Evolutionary conservation across 1,139 yeast species (phyloP), one percentile per base, ranked within the genome.

Genomic region (Hyphopichia pseudoburtonii): DNA sequence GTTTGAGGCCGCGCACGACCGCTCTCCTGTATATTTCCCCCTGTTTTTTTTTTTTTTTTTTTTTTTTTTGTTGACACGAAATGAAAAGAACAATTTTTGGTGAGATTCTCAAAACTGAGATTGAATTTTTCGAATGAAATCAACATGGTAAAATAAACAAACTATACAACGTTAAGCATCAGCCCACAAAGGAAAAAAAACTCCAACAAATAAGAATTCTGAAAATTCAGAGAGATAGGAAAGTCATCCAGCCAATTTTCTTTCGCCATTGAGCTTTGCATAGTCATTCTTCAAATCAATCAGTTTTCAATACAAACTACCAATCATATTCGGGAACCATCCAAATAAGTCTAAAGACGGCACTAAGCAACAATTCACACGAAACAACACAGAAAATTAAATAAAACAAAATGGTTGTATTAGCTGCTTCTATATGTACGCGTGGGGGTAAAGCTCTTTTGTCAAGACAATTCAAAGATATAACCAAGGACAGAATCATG

Each of bases 361-460:
- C 23, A 7, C 8, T 23, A 29, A 16, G 21, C 14, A 17, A n/a
- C n/a, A 26, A 26, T 26, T 26, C 17, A 14, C 12, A 26, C 6
- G 12, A 5, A 34, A 23, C 14, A 16, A 28, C 22, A 25, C n/a
- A 16, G 17, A 16, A n/a, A 18, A 7, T 21, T 7, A 21, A 21
- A 7, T 21, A 7, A 3, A 27, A 19, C 21, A 46, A 16, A 33
- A 63, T 64, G 69, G 67, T 60, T 50, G 74, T 92, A 38, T 76
- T 92, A 60, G 96, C 98, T 39, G 97, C 97, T 40, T 86, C 97
- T 35, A 86, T 92, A 52, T 88, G 97, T 62, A 86, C 97, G 35
- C 86, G 94, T 53, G 87, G 94, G 42, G 99, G 99, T 42, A 92
- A 89, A 56, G 90, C 97, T 27, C 78, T 94, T 47, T 70, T 94